These are phyloP conservation scores for Laetiporus sulphureus DNA, from an alignment of 1,284 basidiomycete species.

Conservation along the genomic window DNA sequence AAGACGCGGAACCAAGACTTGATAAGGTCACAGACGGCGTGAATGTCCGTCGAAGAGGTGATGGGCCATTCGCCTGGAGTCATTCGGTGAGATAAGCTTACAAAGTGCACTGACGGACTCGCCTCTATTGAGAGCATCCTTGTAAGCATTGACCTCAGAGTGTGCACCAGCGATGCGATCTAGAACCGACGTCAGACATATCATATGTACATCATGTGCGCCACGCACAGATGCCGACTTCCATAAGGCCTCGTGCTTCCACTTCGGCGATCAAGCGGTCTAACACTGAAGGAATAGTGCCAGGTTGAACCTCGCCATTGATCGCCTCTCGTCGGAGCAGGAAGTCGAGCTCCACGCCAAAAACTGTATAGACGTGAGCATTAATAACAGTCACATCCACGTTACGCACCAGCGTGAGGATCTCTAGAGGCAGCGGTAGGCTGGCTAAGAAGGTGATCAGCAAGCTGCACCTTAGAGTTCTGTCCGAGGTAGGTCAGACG, in stretches of 20 bases:
- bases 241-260: slow-evolving; percentile 65
- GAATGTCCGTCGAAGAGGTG: slow-evolving; percentile 56
- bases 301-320: slow-evolving; percentile 40
- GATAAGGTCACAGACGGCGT: slow-evolving; percentile 74
- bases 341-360: slow-evolving; percentile 67
- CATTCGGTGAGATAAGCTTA: neutral
- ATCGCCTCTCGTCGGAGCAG: slow-evolving; percentile 59
- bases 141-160: slow-evolving; percentile 59
- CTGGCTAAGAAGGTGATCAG: slow-evolving; percentile 61
- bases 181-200: slow-evolving; percentile 27
- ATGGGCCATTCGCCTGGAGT: slow-evolving; percentile 53
- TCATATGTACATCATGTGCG: too few species aligned
- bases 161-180: slow-evolving; percentile 80
- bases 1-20: slow-evolving; percentile 80
- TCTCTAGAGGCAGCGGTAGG: slow-evolving; percentile 37
- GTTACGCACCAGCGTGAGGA: slow-evolving; percentile 53
- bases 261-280: slow-evolving; percentile 62
- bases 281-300: slow-evolving; percentile 58
- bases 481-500: slow-evolving; percentile 77
- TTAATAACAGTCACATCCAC: neutral
- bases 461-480: slow-evolving; percentile 58
- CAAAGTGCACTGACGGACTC: slow-evolving; percentile 5
- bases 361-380: slow-evolving; percentile 41
- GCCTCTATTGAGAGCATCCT: slow-evolving; percentile 71
- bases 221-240: slow-evolving; percentile 75